These are phyloP conservation scores for Didymella sp. DNA, from an alignment of 2,329 filamentous ascomycete species.

Conservation along the genomic window DNA sequence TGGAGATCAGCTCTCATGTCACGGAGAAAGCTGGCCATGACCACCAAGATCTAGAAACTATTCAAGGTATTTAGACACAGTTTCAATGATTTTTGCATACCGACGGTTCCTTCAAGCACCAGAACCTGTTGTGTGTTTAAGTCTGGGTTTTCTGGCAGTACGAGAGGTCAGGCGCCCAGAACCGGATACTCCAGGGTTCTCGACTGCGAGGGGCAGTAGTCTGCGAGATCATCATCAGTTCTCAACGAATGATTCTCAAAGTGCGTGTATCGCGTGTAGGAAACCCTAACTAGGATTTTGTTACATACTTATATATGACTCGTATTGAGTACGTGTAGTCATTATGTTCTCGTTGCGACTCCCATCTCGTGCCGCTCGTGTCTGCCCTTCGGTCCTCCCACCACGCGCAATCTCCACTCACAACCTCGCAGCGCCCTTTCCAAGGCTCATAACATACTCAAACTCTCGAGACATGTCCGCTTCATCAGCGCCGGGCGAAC, in stretches of 20 bases:
- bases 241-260: background rate
- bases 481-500: background rate
- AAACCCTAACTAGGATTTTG: too few species aligned
- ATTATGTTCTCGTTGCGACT: background rate
- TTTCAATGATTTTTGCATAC: too few species aligned
- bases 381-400: background rate
- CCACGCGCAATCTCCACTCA: background rate
- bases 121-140: too few species aligned
- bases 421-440: background rate
- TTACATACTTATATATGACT: background rate
- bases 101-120: too few species aligned
- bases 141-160: too few species aligned
- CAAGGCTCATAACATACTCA: background rate
- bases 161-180: background rate
- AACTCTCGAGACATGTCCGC: background rate
- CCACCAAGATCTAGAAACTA: too few species aligned
- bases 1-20: too few species aligned
- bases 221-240: slow-evolving; percentile 1
- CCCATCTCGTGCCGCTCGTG: background rate
- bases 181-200: slow-evolving; percentile 11
- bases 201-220: slow-evolving; percentile 6
- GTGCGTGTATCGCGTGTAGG: slow-evolving; percentile 7
- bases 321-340: background rate
- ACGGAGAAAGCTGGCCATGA: too few species aligned
- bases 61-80: too few species aligned